A percentile compares a stretch with the other conserved stretches of the same genome.
These are phyloP conservation scores for Coemansia sp. DNA, from an alignment of 192 early-diverging fungal species.

Conservation along the genomic window DNA sequence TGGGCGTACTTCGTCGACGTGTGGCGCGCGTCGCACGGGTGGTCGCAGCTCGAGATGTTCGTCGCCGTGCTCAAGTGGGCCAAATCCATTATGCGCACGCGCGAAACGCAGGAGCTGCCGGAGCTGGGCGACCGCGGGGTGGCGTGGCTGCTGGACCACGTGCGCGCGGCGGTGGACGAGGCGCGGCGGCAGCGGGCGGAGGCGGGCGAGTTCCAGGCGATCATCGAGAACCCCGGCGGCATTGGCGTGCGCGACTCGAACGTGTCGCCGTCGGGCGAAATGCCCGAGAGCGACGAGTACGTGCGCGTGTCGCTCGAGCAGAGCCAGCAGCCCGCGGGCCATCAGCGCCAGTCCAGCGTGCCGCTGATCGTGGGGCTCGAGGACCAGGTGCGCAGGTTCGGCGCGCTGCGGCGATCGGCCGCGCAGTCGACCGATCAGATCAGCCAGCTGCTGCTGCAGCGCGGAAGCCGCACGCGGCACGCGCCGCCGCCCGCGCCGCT, in stretches of 20 bases:
- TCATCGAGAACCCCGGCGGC: slow-evolving; percentile 33
- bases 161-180: slow-evolving; percentile 25
- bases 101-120: slow-evolving; percentile 1
- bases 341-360: slow-evolving; percentile 10
- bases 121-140: background rate
- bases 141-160: slow-evolving; percentile 18
- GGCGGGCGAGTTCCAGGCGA: slow-evolving; percentile 44
- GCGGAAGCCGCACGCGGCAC: slow-evolving; percentile 5
- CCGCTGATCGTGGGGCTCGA: background rate
- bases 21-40: slow-evolving; percentile 37
- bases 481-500: slow-evolving; percentile 6
- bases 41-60: slow-evolving; percentile 47
- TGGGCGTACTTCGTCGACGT: slow-evolving; percentile 45
- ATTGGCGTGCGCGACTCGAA: slow-evolving; percentile 34
- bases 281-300: slow-evolving; percentile 22
- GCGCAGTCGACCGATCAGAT: slow-evolving; percentile 12
- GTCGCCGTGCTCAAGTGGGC: slow-evolving; percentile 39
- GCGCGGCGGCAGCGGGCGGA: slow-evolving; percentile 31
- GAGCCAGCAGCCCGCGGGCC: slow-evolving; percentile 6
- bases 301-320: slow-evolving; percentile 40
- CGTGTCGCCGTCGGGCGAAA: slow-evolving; percentile 15
- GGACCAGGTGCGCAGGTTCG: slow-evolving; percentile 6
- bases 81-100: slow-evolving; percentile 27
- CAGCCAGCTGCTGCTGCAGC: slow-evolving; percentile 7
- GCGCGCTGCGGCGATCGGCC: slow-evolving; percentile 26